Evolutionary conservation across 1,284 basidiomycete genomes (phyloP).

Genomic region (Irpex rosettiformis): DNA sequence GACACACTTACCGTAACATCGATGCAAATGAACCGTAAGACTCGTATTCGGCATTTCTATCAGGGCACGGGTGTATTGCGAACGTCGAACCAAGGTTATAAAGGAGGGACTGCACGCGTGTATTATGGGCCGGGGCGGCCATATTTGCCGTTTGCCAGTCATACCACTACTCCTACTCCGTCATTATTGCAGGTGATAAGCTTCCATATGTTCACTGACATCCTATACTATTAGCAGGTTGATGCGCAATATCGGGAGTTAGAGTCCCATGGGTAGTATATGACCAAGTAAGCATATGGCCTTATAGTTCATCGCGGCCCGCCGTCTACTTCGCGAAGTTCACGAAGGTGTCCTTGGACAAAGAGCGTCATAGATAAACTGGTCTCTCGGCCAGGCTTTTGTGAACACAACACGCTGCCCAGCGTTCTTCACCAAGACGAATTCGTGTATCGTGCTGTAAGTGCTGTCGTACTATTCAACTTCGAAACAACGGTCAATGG

Average conservation of each 20-base stretch:
- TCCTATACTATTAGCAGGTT: neutral
- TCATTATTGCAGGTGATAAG: neutral
- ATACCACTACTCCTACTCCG: neutral
- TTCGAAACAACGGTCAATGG: neutral
- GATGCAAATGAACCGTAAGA: neutral
- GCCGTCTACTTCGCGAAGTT: conserved; percentile 2
- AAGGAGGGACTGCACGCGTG: neutral
- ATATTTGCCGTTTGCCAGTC: neutral
- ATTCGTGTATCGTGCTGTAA: neutral
- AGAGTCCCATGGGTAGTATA: neutral
- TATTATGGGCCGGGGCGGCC: neutral
- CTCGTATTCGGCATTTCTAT: neutral
- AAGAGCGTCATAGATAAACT: neutral
- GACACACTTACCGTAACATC: neutral
- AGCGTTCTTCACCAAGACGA: neutral
- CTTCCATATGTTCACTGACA: neutral
- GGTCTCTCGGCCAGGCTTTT: neutral
- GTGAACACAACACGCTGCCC: neutral
- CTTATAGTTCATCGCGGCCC: neutral
- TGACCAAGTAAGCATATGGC: neutral
- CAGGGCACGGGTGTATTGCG: neutral
- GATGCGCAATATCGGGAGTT: neutral
- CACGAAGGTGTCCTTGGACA: neutral
- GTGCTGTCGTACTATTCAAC: too few relatives aligned
- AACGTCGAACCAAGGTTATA: neutral